Base-by-base conservation (phyloP, 495 filamentous ascomycete species). In the Talaromyces thailandensis region DNA sequence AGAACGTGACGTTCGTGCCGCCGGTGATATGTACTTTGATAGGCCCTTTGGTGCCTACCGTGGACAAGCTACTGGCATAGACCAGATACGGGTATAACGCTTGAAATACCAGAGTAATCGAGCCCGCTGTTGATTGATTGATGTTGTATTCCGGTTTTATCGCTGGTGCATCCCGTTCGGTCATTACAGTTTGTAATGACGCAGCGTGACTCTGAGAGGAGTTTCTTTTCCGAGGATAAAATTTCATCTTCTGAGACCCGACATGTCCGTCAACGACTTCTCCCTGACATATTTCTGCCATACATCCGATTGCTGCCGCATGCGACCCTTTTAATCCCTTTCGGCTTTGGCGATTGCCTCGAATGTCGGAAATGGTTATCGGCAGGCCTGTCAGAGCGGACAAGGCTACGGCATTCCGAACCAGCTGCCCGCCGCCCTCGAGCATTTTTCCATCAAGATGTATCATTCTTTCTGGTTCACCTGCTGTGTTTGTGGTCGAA, bases 401-500 rank as follows among this genome's bases (percentile, higher is more conserved):
- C 1, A 96, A 73, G 9, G 81, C 82, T 31, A 89, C 72, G 1
- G 89, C 89, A 50, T 90, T 79, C 52, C 92, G 83, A 29, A 94
- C 81, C 1, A 96, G 76, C 70, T 96, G 91, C 8, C 91, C 92
- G 31, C 91, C 92, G 40, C 92, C 91, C 76, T 95, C 92, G 12
- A 93, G 89, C 1, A 83, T 89, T 51, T 81, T 72, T 35, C 89
- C 90, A 64, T 91, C 87, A 6, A 92, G 71, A 53, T 68, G 68
- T 50, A 84, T 61, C 6, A 51, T 61, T 21, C 4, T 21, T 18
- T 18, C 18, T 18, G 6, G 43, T 21, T 21, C 43, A 48, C 21
- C 43, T 48, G 43, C 21, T 21, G 1, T 21, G n/a, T 23, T 48
- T 21, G 4, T n/a, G 21, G 18, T 3, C 6, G 43, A 9, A 7